Evolutionary conservation across 495 filamentous ascomycete genomes (phyloP).

Genomic region (Diplogelasinospora grovesii): DNA sequence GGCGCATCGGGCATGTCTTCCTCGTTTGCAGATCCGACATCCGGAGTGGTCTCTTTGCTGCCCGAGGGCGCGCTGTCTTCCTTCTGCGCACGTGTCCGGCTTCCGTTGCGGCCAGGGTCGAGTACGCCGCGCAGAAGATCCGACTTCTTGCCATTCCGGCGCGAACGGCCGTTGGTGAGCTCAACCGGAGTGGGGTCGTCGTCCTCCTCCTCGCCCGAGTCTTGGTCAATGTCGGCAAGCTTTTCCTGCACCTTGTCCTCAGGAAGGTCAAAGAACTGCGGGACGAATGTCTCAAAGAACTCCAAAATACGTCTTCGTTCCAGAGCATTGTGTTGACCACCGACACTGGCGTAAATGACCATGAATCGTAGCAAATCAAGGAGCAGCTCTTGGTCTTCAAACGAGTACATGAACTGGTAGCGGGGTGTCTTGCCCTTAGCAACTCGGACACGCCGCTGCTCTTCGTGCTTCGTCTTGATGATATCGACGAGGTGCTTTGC

Average conservation of each 20-base stretch:
- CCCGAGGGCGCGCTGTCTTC: slow-evolving; percentile 63
- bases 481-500: slow-evolving; percentile 79
- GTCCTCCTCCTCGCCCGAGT: slow-evolving; percentile 61
- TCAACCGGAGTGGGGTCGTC: slow-evolving; percentile 53
- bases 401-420: slow-evolving; percentile 66
- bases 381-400: slow-evolving; percentile 72
- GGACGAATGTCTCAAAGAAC: slow-evolving; percentile 85
- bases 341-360: slow-evolving; percentile 64
- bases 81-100: slow-evolving; percentile 55
- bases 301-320: slow-evolving; percentile 71
- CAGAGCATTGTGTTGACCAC: slow-evolving; percentile 54
- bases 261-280: slow-evolving; percentile 81
- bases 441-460: slow-evolving; percentile 62
- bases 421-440: slow-evolving; percentile 52
- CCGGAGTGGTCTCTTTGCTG: slow-evolving; percentile 85
- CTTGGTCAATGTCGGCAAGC: slow-evolving; percentile 60
- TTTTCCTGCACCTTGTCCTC: slow-evolving; percentile 67
- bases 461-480: slow-evolving; percentile 81
- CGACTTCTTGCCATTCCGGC: slow-evolving; percentile 65
- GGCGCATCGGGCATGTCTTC: slow-evolving; percentile 53
- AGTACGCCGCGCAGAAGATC: slow-evolving; percentile 82
- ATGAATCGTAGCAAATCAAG: slow-evolving; percentile 76
- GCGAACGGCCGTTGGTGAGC: slow-evolving; percentile 53
- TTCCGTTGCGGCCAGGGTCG: slow-evolving; percentile 65
- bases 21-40: slow-evolving; percentile 62